Evolutionary conservation across 148 eudicot species (phyloP).

Genomic region (Bassia scoparia): DNA sequence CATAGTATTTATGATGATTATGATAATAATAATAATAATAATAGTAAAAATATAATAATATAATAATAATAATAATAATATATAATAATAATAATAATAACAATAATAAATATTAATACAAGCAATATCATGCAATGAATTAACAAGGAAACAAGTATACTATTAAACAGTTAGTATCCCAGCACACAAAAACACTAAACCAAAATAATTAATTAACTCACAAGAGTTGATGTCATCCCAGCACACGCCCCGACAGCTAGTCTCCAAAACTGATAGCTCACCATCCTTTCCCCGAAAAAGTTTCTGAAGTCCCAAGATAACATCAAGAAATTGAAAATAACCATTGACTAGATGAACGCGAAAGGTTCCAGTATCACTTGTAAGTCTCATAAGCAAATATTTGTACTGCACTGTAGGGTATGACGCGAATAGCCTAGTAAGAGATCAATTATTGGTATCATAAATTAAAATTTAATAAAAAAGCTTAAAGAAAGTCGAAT

Average conservation of each 20-base stretch:
- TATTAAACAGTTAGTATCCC: background rate
- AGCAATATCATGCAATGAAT: background rate
- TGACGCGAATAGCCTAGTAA: slow-evolving; percentile 75
- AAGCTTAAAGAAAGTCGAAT: too few relatives aligned
- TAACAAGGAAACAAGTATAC: background rate
- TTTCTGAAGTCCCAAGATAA: slow-evolving; percentile 41
- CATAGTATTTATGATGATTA: background rate
- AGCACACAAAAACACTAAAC: background rate
- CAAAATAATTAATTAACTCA: slow-evolving; percentile 29
- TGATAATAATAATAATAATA: background rate
- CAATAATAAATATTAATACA: background rate
- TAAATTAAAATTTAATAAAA: too few relatives aligned
- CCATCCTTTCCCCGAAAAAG: slow-evolving; percentile 78
- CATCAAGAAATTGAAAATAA: slow-evolving; percentile 20
- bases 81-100: background rate
- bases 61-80: background rate
- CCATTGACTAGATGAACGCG: background rate
- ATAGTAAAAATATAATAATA: too few relatives aligned
- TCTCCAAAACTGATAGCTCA: slow-evolving; percentile 73
- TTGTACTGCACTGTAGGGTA: slow-evolving; percentile 93
- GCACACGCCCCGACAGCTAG: slow-evolving; percentile 86
- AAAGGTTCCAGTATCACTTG: slow-evolving; percentile 45
- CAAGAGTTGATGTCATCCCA: slow-evolving; percentile 87
- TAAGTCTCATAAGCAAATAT: slow-evolving; percentile 82
- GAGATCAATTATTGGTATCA: background rate